phyloP scores from a whole-genome alignment of 345 rosid species.

The Trapa incisa region DNA sequence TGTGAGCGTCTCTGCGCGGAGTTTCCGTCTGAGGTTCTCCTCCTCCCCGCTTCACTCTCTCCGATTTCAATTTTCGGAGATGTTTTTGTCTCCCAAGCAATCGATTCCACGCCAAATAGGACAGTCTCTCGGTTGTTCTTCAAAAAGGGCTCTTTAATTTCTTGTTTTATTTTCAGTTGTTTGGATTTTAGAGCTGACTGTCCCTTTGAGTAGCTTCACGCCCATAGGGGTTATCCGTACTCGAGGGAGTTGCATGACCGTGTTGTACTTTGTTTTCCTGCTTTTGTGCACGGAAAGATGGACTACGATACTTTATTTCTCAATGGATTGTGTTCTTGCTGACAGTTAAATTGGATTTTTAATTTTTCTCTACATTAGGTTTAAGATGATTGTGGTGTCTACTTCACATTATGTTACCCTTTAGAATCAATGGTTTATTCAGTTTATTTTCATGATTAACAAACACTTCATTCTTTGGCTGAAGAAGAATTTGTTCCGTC shows the following conservation, averaged over 20 bases:
- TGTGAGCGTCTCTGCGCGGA: conserved; percentile 97
- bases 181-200: not conserved
- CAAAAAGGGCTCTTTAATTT: not conserved
- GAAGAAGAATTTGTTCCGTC: not conserved
- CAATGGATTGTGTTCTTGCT: not conserved
- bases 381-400: not conserved
- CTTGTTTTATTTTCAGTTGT: not conserved
- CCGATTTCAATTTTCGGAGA: not conserved
- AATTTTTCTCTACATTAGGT: not conserved
- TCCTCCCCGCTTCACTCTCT: not conserved
- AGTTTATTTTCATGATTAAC: not conserved
- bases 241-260: not conserved
- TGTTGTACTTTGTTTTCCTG: not conserved
- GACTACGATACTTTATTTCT: not conserved
- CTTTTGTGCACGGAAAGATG: not conserved
- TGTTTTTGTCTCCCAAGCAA: not conserved
- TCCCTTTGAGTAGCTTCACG: not conserved
- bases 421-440: not conserved
- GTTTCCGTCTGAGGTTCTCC: conserved; percentile 84
- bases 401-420: not conserved
- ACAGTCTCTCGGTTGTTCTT: not conserved
- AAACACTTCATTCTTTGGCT: not conserved
- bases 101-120: not conserved
- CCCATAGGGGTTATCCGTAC: not conserved
- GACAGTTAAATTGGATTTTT: not conserved